phyloP scores from a whole-genome alignment of 2,329 filamentous ascomycete species.

The Trichophyton rubrum region DNA sequence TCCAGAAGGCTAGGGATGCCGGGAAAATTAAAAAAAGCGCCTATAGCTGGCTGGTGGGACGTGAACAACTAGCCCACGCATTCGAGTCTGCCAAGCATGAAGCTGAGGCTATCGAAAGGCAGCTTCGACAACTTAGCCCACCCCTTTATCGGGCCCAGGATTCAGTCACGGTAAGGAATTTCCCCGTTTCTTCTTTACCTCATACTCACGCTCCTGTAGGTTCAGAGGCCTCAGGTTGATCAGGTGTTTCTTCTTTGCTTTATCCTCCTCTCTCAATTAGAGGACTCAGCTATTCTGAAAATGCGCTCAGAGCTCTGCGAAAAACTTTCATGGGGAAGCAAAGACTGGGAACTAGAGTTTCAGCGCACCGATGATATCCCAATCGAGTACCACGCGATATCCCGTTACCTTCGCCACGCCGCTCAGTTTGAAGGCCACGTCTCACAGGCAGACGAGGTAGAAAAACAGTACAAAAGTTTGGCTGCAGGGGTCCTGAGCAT shows the following conservation, averaged over 20 bases:
- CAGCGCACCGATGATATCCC: not conserved
- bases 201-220: not conserved
- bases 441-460: not conserved
- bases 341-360: not conserved
- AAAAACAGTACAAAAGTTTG: not conserved
- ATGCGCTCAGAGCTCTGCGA: not conserved
- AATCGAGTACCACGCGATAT: not conserved
- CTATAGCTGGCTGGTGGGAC: not conserved
- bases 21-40: not conserved
- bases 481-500: not conserved
- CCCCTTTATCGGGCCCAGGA: not conserved
- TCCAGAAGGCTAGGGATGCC: not conserved
- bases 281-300: not conserved
- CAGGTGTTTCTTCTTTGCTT: not conserved
- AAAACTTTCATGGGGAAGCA: not conserved
- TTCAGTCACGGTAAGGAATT: not conserved
- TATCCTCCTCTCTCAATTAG: not conserved
- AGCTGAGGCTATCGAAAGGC: not conserved
- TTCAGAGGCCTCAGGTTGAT: not conserved
- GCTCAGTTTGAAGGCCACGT: not conserved
- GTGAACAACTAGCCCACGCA: not conserved
- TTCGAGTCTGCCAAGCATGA: not conserved
- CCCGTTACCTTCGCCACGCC: not conserved
- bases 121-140: not conserved
- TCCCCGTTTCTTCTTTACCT: not conserved